Conservation (phyloP, 2,329 filamentous ascomycete species). For the Hansfordia pulvinata region DNA sequence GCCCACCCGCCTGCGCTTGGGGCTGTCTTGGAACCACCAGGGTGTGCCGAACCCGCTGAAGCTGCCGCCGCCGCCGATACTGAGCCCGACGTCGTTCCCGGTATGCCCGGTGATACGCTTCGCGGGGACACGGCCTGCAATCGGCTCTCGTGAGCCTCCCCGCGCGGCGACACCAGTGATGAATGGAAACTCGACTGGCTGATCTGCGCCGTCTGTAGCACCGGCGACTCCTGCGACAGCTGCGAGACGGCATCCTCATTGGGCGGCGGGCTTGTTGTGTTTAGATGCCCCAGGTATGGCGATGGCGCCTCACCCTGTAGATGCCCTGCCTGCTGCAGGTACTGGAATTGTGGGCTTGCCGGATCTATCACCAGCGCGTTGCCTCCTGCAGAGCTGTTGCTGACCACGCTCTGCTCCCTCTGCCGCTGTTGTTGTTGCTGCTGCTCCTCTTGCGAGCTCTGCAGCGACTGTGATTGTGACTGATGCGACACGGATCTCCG, state of each 20-base stretch:
- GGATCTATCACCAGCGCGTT: not conserved
- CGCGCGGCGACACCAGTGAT: constrained; percentile 14
- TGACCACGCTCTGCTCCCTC: constrained; percentile 9
- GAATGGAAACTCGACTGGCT: not conserved
- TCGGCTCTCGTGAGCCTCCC: too few relatives aligned
- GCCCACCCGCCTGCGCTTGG: too few relatives aligned
- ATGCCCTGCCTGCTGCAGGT: not conserved
- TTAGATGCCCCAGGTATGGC: constrained; percentile 14
- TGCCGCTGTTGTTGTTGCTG: constrained; percentile 21
- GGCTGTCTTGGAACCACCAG: too few relatives aligned
- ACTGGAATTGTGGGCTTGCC: not conserved
- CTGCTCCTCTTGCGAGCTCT: constrained; percentile 24
- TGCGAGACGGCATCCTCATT: constrained; percentile 50
- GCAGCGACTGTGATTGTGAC: constrained; percentile 13
- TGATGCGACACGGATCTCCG: too few relatives aligned
- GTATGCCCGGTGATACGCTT: too few relatives aligned
- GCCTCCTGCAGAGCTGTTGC: constrained; percentile 11
- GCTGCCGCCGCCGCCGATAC: too few relatives aligned
- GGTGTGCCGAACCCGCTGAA: too few relatives aligned
- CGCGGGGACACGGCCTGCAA: constrained; percentile 15
- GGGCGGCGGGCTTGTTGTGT: constrained; percentile 19
- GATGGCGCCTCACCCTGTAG: constrained; percentile 6
- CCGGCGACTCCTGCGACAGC: constrained; percentile 46
- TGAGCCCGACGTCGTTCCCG: too few relatives aligned
- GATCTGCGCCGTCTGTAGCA: constrained; percentile 24